Evolutionary conservation across 192 early-diverging fungal species (phyloP).

Genomic region (Dissophora globulifera): DNA sequence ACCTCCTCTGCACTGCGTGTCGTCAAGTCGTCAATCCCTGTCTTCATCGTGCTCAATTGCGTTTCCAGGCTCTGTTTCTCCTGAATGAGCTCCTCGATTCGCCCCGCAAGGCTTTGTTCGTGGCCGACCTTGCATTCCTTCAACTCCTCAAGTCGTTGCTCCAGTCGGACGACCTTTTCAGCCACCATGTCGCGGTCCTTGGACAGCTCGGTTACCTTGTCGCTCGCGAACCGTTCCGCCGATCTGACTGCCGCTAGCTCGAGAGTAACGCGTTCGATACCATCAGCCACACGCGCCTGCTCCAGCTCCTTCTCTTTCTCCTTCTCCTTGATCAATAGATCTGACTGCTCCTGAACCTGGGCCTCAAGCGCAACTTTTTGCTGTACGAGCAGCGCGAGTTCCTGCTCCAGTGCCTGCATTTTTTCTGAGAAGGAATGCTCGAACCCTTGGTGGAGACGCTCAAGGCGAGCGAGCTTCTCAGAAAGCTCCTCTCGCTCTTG

Average conservation of each 20-base stretch:
- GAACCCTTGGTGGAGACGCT: conserved; percentile 43
- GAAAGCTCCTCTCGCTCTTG: conserved; percentile 45
- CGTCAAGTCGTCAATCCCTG: background rate
- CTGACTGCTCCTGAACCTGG: conserved; percentile 47
- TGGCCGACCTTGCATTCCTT: conserved; percentile 40
- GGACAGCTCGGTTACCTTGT: conserved; percentile 40
- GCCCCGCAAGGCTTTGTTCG: conserved; percentile 35
- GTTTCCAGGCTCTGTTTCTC: conserved; percentile 15
- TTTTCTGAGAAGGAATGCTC: conserved; percentile 34
- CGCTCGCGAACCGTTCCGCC: conserved; percentile 36
- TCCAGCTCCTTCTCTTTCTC: conserved; percentile 34
- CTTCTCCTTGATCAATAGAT: conserved; percentile 39
- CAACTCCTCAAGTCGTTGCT: conserved; percentile 23
- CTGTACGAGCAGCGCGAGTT: conserved; percentile 26
- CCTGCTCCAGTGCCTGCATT: conserved; percentile 23
- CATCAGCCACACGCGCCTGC: conserved; percentile 34
- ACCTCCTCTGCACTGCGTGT: background rate
- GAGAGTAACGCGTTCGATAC: conserved; percentile 33
- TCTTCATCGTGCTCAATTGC: background rate
- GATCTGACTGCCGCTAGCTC: conserved; percentile 40
- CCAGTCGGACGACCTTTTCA: conserved; percentile 33
- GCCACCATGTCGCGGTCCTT: conserved; percentile 37
- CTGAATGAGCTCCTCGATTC: conserved; percentile 16
- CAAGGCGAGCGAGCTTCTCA: conserved; percentile 35
- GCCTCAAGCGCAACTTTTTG: conserved; percentile 35